Conservation (phyloP, 768 basidiomycete species). For the Albatrellus ellisii region DNA sequence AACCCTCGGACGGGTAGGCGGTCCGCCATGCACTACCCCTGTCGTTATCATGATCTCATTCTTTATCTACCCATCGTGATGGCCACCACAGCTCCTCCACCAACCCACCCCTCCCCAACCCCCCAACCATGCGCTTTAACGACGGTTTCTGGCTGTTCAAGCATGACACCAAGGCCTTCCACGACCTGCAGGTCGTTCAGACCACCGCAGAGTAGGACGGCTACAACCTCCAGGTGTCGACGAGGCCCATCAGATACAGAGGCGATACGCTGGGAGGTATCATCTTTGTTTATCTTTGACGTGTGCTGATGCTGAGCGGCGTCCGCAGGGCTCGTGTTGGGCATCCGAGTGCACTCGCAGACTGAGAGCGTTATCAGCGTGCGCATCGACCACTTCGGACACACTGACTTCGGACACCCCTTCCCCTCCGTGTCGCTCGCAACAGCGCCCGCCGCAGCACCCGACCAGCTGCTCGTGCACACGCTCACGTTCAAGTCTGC, state of each 20-base stretch:
- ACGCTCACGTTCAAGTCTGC: constrained; percentile 47
- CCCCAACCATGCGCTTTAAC: constrained; percentile 46
- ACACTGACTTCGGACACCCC: constrained; percentile 30
- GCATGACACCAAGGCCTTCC: constrained; percentile 44
- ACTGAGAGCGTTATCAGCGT: constrained; percentile 44
- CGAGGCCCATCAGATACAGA: constrained; percentile 45
- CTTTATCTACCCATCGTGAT: too few relatives aligned
- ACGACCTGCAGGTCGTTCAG: constrained; percentile 49
- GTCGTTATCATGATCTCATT: too few relatives aligned
- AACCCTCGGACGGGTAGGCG: too few relatives aligned
- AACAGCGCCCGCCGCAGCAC: constrained; percentile 10
- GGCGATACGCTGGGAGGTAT: constrained; percentile 49
- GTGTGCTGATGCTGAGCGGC: constrained; percentile 12
- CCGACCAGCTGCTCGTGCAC: constrained; percentile 22
- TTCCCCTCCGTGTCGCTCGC: constrained; percentile 29
- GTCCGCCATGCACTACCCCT: too few relatives aligned
- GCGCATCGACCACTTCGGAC: constrained; percentile 40
- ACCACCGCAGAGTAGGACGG: constrained; percentile 29
- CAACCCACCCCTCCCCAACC: neutral
- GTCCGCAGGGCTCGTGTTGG: constrained; percentile 32
- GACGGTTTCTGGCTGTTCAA: constrained; percentile 64
- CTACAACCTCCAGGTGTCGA: constrained; percentile 47
- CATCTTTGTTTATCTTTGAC: constrained; percentile 3
- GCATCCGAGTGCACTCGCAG: constrained; percentile 38
- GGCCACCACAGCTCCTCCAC: too few relatives aligned